Base-by-base conservation (phyloP, 768 basidiomycete species). In the Lepiota venenata region DNA sequence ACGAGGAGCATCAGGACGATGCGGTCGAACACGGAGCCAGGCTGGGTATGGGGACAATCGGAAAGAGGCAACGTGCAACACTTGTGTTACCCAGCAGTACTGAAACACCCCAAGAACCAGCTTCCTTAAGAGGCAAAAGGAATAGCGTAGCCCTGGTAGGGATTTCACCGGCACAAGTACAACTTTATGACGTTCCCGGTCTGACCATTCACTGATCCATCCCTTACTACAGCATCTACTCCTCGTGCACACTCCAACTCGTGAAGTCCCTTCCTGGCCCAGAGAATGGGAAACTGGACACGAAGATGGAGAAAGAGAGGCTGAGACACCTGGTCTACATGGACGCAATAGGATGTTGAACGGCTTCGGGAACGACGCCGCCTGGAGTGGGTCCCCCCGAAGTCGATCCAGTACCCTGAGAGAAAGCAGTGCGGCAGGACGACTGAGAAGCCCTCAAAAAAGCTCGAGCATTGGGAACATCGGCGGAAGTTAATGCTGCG, bases 81-180 rank as follows among this genome's bases (percentile, higher is more conserved):
- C 72, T 83, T 42, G 66, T 83, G 22, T 67, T 81, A 25, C 78
- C 83, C 3, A 77, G 69, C 39, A 74, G 73, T 46, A 66, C 71
- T 52, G 66, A 62, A 52, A 48, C 52, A 18, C 52, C 61, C 21
- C 63, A 50, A 48, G 78, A 78, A 52, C 60, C 72, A 10, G 80
- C 82, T 11, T 66, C 69, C 43, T 64, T 86, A 53, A 71, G 80
- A 59, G 70, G 73, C 55, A 80, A 78, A 60, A 78, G 71, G 52
- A 88, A 83, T 66, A 67, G 76, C 43, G 64, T 88, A 49, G 80
- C 80, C 60, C 66, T 89, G 50, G 77, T 88, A 61, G 85, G 83
- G 3, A 76, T 91, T 56, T 89, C 89, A 29, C 85, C 88, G 10
- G 86, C 87, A 29, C 86, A 90, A 74, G 85, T 85, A 64, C 51